Conservation (phyloP, 805 yeast species). For the Lachancea lanzarotensis region DNA sequence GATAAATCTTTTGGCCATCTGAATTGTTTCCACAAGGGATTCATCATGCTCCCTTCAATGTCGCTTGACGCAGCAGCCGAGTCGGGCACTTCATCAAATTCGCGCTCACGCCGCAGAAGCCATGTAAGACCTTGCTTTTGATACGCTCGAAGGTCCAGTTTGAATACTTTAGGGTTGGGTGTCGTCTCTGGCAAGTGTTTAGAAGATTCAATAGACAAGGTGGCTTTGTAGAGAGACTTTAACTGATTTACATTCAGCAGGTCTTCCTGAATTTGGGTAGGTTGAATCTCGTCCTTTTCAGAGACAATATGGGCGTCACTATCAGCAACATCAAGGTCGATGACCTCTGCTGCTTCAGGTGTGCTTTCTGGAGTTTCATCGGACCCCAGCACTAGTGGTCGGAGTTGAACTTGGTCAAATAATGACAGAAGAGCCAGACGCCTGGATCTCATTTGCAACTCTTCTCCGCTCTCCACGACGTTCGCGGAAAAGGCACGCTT, state of each 20-base stretch:
- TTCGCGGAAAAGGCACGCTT: slow-evolving; percentile 10
- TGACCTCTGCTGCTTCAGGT: slow-evolving; percentile 17
- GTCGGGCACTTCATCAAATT: slow-evolving; percentile 31
- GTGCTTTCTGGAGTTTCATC: slow-evolving; percentile 3
- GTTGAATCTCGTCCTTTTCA: slow-evolving; percentile 7
- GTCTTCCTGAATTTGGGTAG: slow-evolving; percentile 26
- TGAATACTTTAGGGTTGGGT: slow-evolving; percentile 44
- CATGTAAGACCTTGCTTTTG: slow-evolving; percentile 83
- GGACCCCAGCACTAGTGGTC: slow-evolving; percentile 13
- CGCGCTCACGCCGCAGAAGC: slow-evolving; percentile 80
- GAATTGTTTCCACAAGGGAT: slow-evolving; percentile 81
- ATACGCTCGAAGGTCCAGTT: slow-evolving; percentile 58
- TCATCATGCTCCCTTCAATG: slow-evolving; percentile 49
- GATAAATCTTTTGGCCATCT: slow-evolving; percentile 60
- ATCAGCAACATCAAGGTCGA: slow-evolving; percentile 35
- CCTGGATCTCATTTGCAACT: slow-evolving; percentile 43
- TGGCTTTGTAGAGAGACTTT: slow-evolving; percentile 64
- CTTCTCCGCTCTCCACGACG: slow-evolving; percentile 47
- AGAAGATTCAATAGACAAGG: slow-evolving; percentile 54
- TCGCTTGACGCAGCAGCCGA: slow-evolving; percentile 16
- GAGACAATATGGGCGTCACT: slow-evolving; percentile 14
- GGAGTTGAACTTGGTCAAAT: slow-evolving; percentile 44
- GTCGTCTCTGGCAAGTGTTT: slow-evolving; percentile 59
- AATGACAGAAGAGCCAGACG: slow-evolving; percentile 50
- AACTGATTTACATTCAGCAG: slow-evolving; percentile 65